Evolutionary conservation across 257 asterid genomes (phyloP).

Genomic region (Lantana camara): DNA sequence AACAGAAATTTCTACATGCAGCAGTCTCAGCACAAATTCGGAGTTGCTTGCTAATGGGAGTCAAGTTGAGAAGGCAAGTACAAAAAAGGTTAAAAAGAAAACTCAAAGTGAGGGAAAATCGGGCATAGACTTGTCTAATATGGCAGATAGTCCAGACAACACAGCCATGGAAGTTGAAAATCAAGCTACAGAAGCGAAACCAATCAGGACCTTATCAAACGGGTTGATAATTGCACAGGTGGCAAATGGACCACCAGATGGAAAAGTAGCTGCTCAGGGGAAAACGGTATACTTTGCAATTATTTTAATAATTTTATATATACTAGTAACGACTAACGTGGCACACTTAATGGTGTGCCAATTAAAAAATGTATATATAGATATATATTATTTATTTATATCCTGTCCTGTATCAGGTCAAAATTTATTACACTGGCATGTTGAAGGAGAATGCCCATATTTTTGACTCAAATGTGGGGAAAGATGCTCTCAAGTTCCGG

Average conservation of each 20-base stretch:
- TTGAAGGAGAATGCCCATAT: constrained; percentile 61
- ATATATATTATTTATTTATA: no score
- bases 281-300: constrained; percentile 61
- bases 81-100: constrained; percentile 49
- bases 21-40: constrained; percentile 29
- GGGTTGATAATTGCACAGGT: constrained; percentile 79
- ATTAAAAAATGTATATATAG: no score
- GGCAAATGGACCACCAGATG: constrained; percentile 56
- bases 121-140: constrained; percentile 18
- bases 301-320: no score
- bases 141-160: constrained; percentile 33
- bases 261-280: constrained; percentile 70
- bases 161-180: constrained; percentile 28
- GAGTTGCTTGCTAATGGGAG: constrained; percentile 35
- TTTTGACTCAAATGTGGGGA: constrained; percentile 59
- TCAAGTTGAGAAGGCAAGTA: constrained; percentile 42
- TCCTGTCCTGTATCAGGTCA: constrained; percentile 44
- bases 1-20: constrained; percentile 27
- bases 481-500: constrained; percentile 50
- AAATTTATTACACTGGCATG: constrained; percentile 61
- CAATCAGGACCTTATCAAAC: constrained; percentile 60
- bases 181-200: constrained; percentile 24
- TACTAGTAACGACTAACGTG: no score
- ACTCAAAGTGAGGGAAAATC: constrained; percentile 24
- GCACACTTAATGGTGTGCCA: no score